These are phyloP conservation scores for Sclerotinia sclerotiorum DNA, from an alignment of 2,329 filamentous ascomycete genomes.

Conservation along the genomic window DNA sequence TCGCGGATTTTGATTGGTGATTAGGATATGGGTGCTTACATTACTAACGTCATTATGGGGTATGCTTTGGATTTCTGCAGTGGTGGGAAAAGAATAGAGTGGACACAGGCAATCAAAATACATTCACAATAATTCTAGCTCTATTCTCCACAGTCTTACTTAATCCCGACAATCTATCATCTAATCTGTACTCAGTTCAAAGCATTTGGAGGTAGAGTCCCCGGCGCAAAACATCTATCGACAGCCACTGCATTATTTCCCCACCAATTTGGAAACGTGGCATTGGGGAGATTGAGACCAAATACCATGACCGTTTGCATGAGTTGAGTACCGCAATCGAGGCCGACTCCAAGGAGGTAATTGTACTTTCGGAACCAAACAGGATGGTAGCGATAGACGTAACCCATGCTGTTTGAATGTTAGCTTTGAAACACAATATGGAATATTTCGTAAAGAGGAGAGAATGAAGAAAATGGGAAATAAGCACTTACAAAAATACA, in stretches of 20 bases:
- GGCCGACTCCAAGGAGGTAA: constrained; percentile 71
- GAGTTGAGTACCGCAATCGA: constrained; percentile 68
- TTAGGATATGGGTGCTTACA: background rate
- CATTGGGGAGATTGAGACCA: constrained; percentile 40
- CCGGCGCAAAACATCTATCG: constrained; percentile 38
- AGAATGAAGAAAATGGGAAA: too few relatives aligned
- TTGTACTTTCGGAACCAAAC: constrained; percentile 77
- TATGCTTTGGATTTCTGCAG: background rate
- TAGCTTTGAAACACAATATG: background rate
- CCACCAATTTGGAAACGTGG: constrained; percentile 39
- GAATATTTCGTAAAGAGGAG: too few relatives aligned
- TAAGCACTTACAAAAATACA: constrained; percentile 33
- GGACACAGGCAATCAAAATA: background rate
- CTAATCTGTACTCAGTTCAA: background rate
- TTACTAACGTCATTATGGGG: background rate
- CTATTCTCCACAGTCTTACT: background rate
- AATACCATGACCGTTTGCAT: constrained; percentile 70
- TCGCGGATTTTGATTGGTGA: background rate
- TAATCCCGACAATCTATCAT: background rate
- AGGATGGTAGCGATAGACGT: constrained; percentile 31
- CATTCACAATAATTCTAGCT: too few relatives aligned
- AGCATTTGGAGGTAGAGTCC: constrained; percentile 2
- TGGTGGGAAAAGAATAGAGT: background rate
- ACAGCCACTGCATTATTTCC: constrained; percentile 33
- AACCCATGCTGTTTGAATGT: constrained; percentile 11